Evolutionary conservation across 2,329 filamentous ascomycete species (phyloP), one percentile per base, ranked within the genome.

Genomic region (Phaeophleospora eucalypticola): DNA sequence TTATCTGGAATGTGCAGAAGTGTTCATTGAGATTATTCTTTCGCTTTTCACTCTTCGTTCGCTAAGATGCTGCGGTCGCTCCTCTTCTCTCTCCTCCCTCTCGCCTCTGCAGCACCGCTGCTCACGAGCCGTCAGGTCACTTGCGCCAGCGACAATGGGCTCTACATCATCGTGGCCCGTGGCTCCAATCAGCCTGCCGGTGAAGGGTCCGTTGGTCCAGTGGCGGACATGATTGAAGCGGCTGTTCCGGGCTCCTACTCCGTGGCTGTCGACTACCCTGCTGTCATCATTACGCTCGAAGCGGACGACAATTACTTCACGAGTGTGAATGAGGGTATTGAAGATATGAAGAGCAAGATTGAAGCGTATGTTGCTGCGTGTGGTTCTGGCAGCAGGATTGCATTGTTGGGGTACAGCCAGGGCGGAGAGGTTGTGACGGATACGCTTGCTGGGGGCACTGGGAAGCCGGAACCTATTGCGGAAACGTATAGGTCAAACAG

Each of bases 151-250:
- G n/a, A n/a, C n/a, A n/a, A n/a, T n/a, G 57, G 57, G 10, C 44
- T 61, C 4, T 58, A 69, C 53, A 67, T 70, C 48, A 66, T 70
- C 40, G 65, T 68, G 4, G 65, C 65, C 0, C 62, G 68, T 7
- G 67, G 63, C 10, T 62, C 58, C 24, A 64, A 62, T 15, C 45
- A 56, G 35, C 16, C 18, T 21, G 41, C 15, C 8, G 67, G 66
- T 2, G 58, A 66, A 34, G 68, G 67, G n/a, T 56, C 62, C 4
- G 60, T 65, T 16, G 62, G 60, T 6, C 33, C 49, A 15, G 62
- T 70, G 3, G 65, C 65, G 2, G 56, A 59, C 18, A 46, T 59
- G 40, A 60, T 69, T 3, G 58, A 61, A 38, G 41, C 57, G 8
- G 32, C 48, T 12, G 48, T 69, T 4, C 62, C 67, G 0, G 61